Evolutionary conservation across 768 basidiomycete species (phyloP).

Genomic region (Asterophora lycoperdoides): DNA sequence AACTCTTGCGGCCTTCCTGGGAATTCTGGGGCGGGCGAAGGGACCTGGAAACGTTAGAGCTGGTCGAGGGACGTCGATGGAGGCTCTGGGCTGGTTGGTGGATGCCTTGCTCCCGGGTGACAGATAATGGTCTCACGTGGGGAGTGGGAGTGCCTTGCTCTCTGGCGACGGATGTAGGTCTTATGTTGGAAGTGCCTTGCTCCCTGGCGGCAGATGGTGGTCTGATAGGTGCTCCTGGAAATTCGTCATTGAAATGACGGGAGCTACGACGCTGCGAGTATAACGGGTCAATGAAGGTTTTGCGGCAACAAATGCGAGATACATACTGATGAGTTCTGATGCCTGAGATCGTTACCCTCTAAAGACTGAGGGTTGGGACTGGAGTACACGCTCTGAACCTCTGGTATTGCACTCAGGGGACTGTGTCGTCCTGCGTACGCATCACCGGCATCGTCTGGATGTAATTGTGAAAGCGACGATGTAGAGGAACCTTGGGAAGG

Average conservation of each 20-base stretch:
- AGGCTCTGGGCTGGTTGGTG: constrained; percentile 17
- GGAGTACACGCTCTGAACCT: constrained; percentile 41
- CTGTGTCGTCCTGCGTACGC: constrained; percentile 28
- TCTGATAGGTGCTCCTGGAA: constrained; percentile 7
- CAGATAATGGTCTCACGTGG: constrained; percentile 7
- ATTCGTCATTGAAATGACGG: constrained; percentile 11
- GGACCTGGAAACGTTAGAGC: constrained; percentile 25
- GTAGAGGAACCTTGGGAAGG: constrained; percentile 55
- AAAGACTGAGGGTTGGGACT: constrained; percentile 31
- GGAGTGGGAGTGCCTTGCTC: constrained; percentile 6
- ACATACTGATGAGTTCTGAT: constrained; percentile 37
- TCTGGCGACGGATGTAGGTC: constrained; percentile 2
- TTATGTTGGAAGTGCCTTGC: not conserved
- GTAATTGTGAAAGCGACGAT: constrained; percentile 51
- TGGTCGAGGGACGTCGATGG: constrained; percentile 19
- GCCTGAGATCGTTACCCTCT: constrained; percentile 21
- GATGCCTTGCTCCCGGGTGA: not conserved
- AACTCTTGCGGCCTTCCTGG: constrained; percentile 11
- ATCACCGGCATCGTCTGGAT: constrained; percentile 43
- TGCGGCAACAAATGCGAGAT: not conserved
- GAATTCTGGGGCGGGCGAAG: constrained; percentile 9
- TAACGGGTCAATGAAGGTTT: constrained; percentile 1
- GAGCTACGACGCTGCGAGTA: constrained; percentile 14
- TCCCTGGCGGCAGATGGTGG: constrained; percentile 4
- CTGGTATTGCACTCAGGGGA: constrained; percentile 54